These are phyloP conservation scores for Powellomyces hirtus DNA, from an alignment of 192 early-diverging fungal species.

Conservation along the genomic window DNA sequence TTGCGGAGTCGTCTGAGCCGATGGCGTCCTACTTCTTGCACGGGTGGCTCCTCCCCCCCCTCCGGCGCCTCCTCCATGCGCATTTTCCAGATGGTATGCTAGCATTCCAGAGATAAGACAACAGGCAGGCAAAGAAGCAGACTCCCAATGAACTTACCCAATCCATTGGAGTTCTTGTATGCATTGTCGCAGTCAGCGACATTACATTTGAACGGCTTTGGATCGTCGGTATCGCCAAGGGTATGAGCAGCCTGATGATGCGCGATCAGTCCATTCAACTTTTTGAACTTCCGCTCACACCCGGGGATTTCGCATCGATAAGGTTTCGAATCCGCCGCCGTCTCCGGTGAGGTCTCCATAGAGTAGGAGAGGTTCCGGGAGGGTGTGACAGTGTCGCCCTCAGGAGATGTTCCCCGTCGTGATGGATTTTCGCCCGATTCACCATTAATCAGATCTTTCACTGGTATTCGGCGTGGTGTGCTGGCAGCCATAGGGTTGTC, in stretches of 20 bases:
- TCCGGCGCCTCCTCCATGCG: slow-evolving; percentile 8
- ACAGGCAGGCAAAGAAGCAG: not conserved
- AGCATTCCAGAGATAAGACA: not conserved
- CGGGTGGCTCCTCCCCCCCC: not conserved
- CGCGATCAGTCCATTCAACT: slow-evolving; percentile 88
- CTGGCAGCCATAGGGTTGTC: not conserved
- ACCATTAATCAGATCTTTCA: not conserved
- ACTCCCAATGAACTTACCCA: slow-evolving; percentile 9
- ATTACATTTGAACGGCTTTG: slow-evolving; percentile 32
- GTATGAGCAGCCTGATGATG: slow-evolving; percentile 77
- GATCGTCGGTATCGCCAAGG: slow-evolving; percentile 38
- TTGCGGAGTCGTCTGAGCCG: not conserved
- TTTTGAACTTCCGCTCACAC: slow-evolving; percentile 65
- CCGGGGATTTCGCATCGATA: slow-evolving; percentile 13
- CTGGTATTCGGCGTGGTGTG: not conserved
- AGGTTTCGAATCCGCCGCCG: slow-evolving; percentile 14
- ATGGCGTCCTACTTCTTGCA: not conserved
- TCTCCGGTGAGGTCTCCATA: not conserved
- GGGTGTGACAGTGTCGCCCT: not conserved
- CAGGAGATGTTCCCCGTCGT: too few relatives aligned
- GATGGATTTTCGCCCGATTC: not conserved
- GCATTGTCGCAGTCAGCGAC: slow-evolving; percentile 20
- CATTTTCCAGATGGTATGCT: slow-evolving; percentile 32
- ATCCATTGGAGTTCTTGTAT: slow-evolving; percentile 36
- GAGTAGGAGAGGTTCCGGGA: not conserved